These are phyloP conservation scores for Leptographium galeiforme DNA, from an alignment of 2,329 filamentous ascomycete species.

Conservation along the genomic window DNA sequence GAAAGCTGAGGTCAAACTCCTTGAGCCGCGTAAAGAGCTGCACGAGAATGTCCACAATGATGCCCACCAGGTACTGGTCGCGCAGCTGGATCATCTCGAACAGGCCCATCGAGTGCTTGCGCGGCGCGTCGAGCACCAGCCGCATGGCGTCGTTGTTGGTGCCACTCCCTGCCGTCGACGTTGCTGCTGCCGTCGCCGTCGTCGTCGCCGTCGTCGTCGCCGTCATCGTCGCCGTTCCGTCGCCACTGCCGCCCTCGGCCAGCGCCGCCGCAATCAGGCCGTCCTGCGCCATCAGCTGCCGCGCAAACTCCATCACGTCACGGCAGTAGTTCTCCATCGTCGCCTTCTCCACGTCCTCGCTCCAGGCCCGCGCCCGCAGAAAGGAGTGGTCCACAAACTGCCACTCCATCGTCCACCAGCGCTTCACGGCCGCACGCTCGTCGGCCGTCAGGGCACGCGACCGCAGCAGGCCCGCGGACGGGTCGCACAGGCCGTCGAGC, in stretches of 20 bases:
- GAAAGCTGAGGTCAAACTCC: conserved; percentile 61
- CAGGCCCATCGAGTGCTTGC: conserved; percentile 51
- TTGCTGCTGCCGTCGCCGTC: conserved; percentile 5
- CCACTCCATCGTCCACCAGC: conserved; percentile 82
- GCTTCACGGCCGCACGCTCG: conserved; percentile 53
- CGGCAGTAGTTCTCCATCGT: conserved; percentile 87
- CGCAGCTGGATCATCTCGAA: conserved; percentile 82
- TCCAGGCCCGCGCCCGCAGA: conserved; percentile 72
- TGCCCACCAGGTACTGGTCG: conserved; percentile 72
- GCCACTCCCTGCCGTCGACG: background rate
- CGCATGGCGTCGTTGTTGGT: conserved; percentile 20
- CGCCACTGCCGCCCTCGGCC: conserved; percentile 9
- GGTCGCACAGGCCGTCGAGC: conserved; percentile 41
- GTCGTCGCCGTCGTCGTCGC: background rate
- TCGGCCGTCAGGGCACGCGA: conserved; percentile 40
- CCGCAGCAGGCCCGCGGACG: conserved; percentile 40
- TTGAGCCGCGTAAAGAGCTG: conserved; percentile 76
- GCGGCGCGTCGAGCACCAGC: conserved; percentile 49
- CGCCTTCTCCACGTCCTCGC: conserved; percentile 51
- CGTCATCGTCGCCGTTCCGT: background rate
- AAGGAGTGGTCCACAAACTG: conserved; percentile 69
- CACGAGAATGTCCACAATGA: conserved; percentile 67
- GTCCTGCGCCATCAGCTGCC: conserved; percentile 73
- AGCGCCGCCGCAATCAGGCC: conserved; percentile 66
- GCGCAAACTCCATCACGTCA: conserved; percentile 88